These are phyloP conservation scores for Exidia glandulosa DNA, from an alignment of 768 basidiomycete species.

Conservation along the genomic window DNA sequence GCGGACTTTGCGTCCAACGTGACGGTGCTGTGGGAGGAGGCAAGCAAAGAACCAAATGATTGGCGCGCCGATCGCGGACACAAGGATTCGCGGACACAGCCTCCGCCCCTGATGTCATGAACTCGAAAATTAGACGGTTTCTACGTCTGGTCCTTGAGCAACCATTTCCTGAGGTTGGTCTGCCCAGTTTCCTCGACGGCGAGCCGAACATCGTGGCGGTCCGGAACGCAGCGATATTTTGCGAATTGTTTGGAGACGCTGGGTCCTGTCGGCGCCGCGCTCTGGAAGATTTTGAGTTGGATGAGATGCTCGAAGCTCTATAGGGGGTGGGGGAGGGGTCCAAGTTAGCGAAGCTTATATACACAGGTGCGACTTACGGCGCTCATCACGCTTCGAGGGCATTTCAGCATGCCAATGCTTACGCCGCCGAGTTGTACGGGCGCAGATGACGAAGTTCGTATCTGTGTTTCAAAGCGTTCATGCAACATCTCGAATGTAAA, in stretches of 20 bases:
- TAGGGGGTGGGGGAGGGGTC: too few species aligned
- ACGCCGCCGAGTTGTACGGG: slow-evolving; percentile 61
- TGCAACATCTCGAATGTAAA: slow-evolving; percentile 91
- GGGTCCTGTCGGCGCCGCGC: slow-evolving; percentile 35
- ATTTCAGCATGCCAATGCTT: slow-evolving; percentile 62
- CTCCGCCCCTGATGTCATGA: background rate
- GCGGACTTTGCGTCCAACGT: too few species aligned
- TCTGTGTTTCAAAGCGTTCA: slow-evolving; percentile 65
- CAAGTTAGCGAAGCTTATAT: background rate
- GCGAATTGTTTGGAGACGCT: slow-evolving; percentile 57
- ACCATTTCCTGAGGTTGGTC: slow-evolving; percentile 68
- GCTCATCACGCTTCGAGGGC: slow-evolving; percentile 52
- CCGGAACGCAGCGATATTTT: slow-evolving; percentile 58
- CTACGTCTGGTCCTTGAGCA: slow-evolving; percentile 30
- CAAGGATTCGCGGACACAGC: background rate
- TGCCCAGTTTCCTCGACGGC: slow-evolving; percentile 57
- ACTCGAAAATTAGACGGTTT: background rate
- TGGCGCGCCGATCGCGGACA: background rate
- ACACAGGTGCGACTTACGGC: slow-evolving; percentile 35
- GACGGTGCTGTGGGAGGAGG: too few species aligned
- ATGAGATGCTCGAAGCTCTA: slow-evolving; percentile 74
- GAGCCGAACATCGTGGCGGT: slow-evolving; percentile 53
- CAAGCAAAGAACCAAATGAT: too few species aligned
- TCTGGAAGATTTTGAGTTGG: slow-evolving; percentile 42
- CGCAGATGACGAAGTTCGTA: slow-evolving; percentile 58